Base-by-base conservation (phyloP, 2,329 filamentous ascomycete genomes). In the Cordyceps javanica region DNA sequence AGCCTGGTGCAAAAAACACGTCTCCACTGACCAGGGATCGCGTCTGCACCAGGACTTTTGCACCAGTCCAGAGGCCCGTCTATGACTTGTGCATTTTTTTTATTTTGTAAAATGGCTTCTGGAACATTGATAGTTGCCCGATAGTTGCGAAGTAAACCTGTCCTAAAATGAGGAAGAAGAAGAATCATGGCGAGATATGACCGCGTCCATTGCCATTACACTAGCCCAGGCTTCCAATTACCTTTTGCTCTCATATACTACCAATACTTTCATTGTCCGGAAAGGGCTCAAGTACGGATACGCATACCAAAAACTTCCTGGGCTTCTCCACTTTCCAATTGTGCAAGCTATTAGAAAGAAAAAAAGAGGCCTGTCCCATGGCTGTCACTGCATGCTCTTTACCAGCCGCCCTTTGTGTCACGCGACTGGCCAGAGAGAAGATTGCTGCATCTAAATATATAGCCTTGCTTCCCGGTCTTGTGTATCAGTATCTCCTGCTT, bases 21-120 rank as follows among this genome's bases (percentile, higher is more conserved):
- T 57, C 55, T 57, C 55, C 55, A 57, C 55, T 45, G 55, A 57
- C 55, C 41, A 51, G 55, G 55, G 55, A 57, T 46, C 55, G 55
- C 55, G 55, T 57, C 54, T 57, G 51, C 51, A 36, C 51, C 51
- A 36, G 25, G 41, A 26, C 28, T 25, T 41, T 42, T 54, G 19
- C 39, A 39, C 50, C 28, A 34, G 28, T 54, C 23, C 32, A 46
- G 11, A 7, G 39, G 11, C 25, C 30, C 1, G 53, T 55, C 42
- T 44, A 39, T 55, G 42, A 55, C 34, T 48, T 38, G 32, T 48
- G 28, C 53, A 39, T 51, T 48, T 55, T 25, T 26, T n/a, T 19
- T 26, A n/a, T 55, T 25, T 26, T n/a, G 26, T 26, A n/a, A 26
- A 45, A 11, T 34, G 2, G 1, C 3, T 13, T 13, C 26, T 36